Conservation (phyloP, 2,329 filamentous ascomycete genomes). For the Fusarium mangiferae region DNA sequence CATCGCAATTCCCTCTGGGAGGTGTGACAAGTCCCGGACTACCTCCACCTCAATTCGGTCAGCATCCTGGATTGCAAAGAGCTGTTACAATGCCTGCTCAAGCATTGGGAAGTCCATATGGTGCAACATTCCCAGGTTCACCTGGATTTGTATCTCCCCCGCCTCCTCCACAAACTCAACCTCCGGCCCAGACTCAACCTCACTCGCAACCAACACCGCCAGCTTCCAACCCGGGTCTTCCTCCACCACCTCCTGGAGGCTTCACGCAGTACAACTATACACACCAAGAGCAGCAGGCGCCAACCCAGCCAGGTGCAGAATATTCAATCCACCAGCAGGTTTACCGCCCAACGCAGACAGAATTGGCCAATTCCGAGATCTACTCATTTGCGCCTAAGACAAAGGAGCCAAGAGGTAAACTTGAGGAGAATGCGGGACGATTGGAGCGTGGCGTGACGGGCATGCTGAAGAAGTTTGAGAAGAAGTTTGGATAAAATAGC, state of each 20-base stretch:
- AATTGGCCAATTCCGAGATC: constrained; percentile 54
- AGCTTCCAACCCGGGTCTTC: constrained; percentile 50
- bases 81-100: constrained; percentile 61
- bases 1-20: constrained; percentile 56
- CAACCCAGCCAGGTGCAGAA: constrained; percentile 48
- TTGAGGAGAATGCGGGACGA: constrained; percentile 73
- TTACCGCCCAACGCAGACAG: constrained; percentile 74
- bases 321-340: constrained; percentile 75
- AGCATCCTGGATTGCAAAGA: constrained; percentile 60
- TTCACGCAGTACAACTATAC: constrained; percentile 65
- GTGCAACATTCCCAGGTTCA: constrained; percentile 57
- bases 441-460: constrained; percentile 76
- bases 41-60: constrained; percentile 57
- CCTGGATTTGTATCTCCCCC: constrained; percentile 55
- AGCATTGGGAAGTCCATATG: constrained; percentile 57
- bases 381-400: constrained; percentile 55
- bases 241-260: constrained; percentile 61
- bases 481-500: constrained; percentile 68
- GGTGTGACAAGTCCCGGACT: constrained; percentile 54
- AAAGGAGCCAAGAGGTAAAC: constrained; percentile 58
- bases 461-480: constrained; percentile 82
- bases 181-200: constrained; percentile 45
- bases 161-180: constrained; percentile 45
- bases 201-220: constrained; percentile 48
- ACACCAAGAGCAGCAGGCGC: constrained; percentile 37